Base-by-base conservation (phyloP, 495 filamentous ascomycete genomes). In the Penicillium subrubescens region DNA sequence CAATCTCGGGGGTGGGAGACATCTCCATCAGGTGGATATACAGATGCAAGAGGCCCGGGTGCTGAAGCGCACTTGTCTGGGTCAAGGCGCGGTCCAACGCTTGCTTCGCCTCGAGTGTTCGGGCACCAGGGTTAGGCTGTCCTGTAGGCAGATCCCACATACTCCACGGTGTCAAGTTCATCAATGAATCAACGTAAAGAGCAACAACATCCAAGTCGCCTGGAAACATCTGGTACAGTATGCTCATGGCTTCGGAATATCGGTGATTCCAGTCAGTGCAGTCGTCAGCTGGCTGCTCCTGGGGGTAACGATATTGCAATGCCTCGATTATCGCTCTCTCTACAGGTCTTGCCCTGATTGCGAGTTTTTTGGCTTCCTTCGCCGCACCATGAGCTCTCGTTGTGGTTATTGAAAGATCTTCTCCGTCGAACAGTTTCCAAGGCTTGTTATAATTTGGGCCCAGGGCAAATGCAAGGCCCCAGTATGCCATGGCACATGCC, bases 11-110 rank as follows among this genome's bases (percentile, higher is more conserved):
- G 2, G 80, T 80, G 0, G 71, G 64, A 3, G 88, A 91, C 88
- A 91, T 91, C 68, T 92, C 89, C 85, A 90, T 89, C 15, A 90
- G 78, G 67, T 92, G 89, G 59, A 91, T 90, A 63, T 90, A 91
- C 2, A 90, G 72, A 68, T 92, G 89, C 25, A 92, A 69, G 3
- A 92, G 72, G 2, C 88, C 89, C 0, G 89, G 87, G 62, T 90
- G 86, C 11, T 63, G 53, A 3, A 76, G 67, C n/a, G 77, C 77
- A 5, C 75, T 78, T 8, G 80, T 69, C 7, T 68, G 69, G 2
- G 73, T 59, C 44, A 92, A 71, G 2, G 79, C 83, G 5, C 65
- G 69, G 37, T 91, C 86, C 21, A 92, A 75, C 1, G 86, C 78
- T 0, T 43, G 57, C 59, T 86, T 88, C 1, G 80, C 80, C 46